Evolutionary conservation across 371 early-diverging fungal species (phyloP).

Genomic region (Fennellomyces sp.): DNA sequence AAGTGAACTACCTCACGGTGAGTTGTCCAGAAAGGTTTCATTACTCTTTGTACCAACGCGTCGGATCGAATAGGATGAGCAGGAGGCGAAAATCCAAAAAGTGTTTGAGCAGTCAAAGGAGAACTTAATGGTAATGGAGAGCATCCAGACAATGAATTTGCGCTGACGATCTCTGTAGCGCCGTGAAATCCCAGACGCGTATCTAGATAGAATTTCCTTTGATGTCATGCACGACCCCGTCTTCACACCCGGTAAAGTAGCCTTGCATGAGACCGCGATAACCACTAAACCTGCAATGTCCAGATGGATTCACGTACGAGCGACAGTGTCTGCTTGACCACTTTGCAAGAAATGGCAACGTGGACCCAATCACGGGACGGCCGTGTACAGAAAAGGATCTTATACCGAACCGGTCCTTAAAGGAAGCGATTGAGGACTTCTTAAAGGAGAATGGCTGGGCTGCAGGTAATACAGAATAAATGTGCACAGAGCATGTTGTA

Average conservation of each 20-base stretch:
- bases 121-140: constrained; percentile 35
- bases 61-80: constrained; percentile 35
- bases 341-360: constrained; percentile 71
- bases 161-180: too few species aligned
- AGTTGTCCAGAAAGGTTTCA: constrained; percentile 6
- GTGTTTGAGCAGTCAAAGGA: constrained; percentile 57
- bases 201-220: constrained; percentile 54
- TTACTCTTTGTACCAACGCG: not conserved
- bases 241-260: constrained; percentile 49
- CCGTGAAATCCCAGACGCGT: constrained; percentile 52
- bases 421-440: constrained; percentile 69
- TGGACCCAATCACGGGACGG: constrained; percentile 76
- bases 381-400: constrained; percentile 67
- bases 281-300: not conserved
- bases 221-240: constrained; percentile 57
- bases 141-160: too few species aligned
- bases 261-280: too few species aligned
- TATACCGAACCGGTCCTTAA: constrained; percentile 73
- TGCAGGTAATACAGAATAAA: constrained; percentile 44
- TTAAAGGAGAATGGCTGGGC: constrained; percentile 68
- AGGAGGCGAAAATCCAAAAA: constrained; percentile 29
- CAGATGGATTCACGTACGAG: constrained; percentile 71
- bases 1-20: constrained; percentile 42
- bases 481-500: too few species aligned
- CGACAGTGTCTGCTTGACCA: constrained; percentile 71